Percentiles rank a stretch among this genome's conserved stretches.
Conservation (phyloP, 371 early-diverging fungal genomes). For the Blakeslea trispora region DNA sequence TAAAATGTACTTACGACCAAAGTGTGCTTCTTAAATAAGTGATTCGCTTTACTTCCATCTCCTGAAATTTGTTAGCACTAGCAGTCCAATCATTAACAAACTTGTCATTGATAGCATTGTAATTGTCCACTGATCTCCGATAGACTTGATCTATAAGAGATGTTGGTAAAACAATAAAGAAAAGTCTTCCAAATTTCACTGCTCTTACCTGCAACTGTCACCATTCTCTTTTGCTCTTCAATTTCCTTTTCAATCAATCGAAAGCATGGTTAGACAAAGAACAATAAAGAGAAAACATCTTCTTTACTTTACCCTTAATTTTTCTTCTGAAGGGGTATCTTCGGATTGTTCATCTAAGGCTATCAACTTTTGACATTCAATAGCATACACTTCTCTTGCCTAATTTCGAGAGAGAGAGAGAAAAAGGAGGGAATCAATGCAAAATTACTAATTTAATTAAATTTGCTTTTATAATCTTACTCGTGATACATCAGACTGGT, state of each 20-base stretch:
- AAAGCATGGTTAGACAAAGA: slow-evolving; percentile 19
- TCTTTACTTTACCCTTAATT: not conserved
- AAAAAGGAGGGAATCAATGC: too few species aligned
- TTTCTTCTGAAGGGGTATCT: not conserved
- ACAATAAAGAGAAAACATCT: not conserved
- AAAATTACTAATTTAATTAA: too few species aligned
- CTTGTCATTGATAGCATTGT: slow-evolving; percentile 29
- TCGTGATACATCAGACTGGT: slow-evolving; percentile 42
- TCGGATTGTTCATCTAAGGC: slow-evolving; percentile 14
- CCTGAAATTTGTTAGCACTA: slow-evolving; percentile 41
- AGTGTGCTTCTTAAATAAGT: slow-evolving; percentile 39
- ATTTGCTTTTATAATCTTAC: too few species aligned
- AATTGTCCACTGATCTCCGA: slow-evolving; percentile 34
- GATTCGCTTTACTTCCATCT: slow-evolving; percentile 46
- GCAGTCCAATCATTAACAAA: slow-evolving; percentile 40
- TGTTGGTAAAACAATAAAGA: too few species aligned
- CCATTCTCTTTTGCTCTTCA: slow-evolving; percentile 30
- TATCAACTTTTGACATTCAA: slow-evolving; percentile 20
- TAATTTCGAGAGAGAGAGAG: slow-evolving; percentile 5
- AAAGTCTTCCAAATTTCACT: too few species aligned
- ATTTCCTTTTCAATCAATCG: slow-evolving; percentile 34
- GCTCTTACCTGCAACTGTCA: slow-evolving; percentile 28
- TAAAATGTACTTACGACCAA: slow-evolving; percentile 43
- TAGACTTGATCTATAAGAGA: slow-evolving; percentile 55
- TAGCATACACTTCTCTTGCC: slow-evolving; percentile 31